These are phyloP conservation scores for Nigrospora sphaerica DNA, from an alignment of 2,329 filamentous ascomycete species.

Conservation along the genomic window DNA sequence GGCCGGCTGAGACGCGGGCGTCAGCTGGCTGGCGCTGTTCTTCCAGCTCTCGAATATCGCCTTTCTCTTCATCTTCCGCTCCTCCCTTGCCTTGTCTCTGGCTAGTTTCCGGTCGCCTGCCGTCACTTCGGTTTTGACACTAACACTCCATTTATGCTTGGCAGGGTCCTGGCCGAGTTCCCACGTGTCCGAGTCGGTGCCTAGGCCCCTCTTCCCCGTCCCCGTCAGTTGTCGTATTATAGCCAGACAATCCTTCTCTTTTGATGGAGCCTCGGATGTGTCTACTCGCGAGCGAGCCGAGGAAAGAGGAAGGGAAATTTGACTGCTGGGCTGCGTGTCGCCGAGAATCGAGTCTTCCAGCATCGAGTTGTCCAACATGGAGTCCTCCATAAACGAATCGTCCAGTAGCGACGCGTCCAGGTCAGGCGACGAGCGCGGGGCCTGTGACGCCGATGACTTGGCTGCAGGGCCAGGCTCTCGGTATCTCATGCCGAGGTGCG, in stretches of 20 bases:
- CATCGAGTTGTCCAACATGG: neutral
- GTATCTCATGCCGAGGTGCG: conserved; percentile 14
- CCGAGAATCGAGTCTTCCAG: conserved; percentile 13
- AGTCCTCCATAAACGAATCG: no score
- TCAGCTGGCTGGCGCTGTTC: conserved; percentile 14
- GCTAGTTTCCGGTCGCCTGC: conserved; percentile 14
- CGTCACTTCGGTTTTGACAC: conserved; percentile 16
- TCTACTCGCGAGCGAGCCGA: conserved; percentile 9
- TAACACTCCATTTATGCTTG: conserved; percentile 20
- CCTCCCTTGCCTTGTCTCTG: conserved; percentile 16
- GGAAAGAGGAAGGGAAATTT: conserved; percentile 10
- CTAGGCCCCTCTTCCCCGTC: conserved; percentile 15
- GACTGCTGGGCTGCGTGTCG: conserved; percentile 16
- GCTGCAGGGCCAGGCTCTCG: neutral
- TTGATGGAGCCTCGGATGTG: neutral
- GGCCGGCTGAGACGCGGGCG: conserved; percentile 16
- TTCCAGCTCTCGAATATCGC: conserved; percentile 17
- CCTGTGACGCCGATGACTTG: neutral
- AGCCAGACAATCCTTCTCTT: no score
- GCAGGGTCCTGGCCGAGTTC: conserved; percentile 13
- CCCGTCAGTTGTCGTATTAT: conserved; percentile 15
- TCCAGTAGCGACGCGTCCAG: neutral
- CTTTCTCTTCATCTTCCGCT: conserved; percentile 20
- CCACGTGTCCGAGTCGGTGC: conserved; percentile 18
- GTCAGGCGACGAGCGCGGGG: neutral